Conservation (phyloP, 805 yeast species). For the Monosporozyma unispora region DNA sequence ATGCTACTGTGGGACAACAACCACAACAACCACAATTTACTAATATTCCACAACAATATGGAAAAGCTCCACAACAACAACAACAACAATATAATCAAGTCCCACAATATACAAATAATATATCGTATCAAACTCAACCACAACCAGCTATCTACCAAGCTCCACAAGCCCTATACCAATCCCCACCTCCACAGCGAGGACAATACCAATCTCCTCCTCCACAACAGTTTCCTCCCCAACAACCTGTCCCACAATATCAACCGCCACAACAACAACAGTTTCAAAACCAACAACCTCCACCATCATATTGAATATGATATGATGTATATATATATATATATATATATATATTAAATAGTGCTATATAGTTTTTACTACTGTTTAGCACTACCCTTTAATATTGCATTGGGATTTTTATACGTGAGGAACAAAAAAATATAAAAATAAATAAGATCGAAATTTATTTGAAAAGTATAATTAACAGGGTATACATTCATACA, state of each 20-base stretch:
- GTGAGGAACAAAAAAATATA: background rate
- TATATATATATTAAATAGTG: background rate
- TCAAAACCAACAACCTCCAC: constrained; percentile 1
- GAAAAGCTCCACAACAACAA: background rate
- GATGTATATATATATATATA: background rate
- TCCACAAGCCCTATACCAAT: background rate
- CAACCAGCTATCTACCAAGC: background rate
- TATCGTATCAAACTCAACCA: background rate
- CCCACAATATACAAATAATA: background rate
- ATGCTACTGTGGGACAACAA: constrained; percentile 28
- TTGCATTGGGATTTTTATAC: background rate
- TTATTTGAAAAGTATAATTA: background rate
- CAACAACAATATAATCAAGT: background rate
- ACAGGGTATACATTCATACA: background rate
- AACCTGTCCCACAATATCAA: background rate
- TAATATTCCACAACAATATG: background rate
- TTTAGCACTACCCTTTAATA: background rate
- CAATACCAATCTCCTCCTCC: constrained; percentile 4
- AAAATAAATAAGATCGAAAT: background rate
- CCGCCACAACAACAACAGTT: background rate
- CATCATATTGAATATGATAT: background rate
- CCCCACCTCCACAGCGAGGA: constrained; percentile 4
- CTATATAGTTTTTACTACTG: no score
- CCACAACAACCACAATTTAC: constrained; percentile 1
- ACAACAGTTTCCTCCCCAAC: background rate